phyloP scores from a whole-genome alignment of 371 early-diverging fungal species.

The Mucor plumbeus region DNA sequence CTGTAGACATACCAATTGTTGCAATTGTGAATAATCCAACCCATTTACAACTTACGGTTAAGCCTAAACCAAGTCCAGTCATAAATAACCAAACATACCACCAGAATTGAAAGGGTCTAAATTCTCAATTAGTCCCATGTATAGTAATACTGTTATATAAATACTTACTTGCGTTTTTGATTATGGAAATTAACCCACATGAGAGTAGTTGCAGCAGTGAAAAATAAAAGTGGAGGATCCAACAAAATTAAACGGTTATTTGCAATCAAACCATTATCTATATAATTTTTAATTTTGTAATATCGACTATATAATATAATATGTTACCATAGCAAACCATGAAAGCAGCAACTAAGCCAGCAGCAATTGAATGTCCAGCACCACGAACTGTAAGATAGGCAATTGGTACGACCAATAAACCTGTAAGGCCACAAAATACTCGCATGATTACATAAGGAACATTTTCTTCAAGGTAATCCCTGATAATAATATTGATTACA shows the following conservation, averaged over 20 bases:
- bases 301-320: neutral
- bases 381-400: conserved; percentile 52
- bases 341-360: conserved; percentile 47
- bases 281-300: neutral
- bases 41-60: conserved; percentile 80
- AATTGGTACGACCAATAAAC: conserved; percentile 51
- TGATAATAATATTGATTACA: conserved; percentile 1
- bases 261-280: conserved; percentile 88
- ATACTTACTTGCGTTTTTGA: conserved; percentile 38
- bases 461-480: conserved; percentile 48
- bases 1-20: conserved; percentile 80
- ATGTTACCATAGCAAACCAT: conserved; percentile 53
- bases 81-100: conserved; percentile 77
- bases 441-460: conserved; percentile 53
- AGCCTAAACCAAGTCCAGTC: conserved; percentile 73
- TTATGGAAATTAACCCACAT: conserved; percentile 83
- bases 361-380: conserved; percentile 50
- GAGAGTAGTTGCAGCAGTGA: conserved; percentile 74
- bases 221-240: conserved; percentile 89
- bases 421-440: conserved; percentile 45
- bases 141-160: neutral
- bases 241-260: conserved; percentile 91
- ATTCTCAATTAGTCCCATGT: neutral
- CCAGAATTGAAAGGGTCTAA: conserved; percentile 68
- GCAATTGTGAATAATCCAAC: conserved; percentile 91